A percentile compares a stretch with the other conserved stretches of the same genome.
Conservation (phyloP, 2,329 filamentous ascomycete species). For the Penicillium crustosum region DNA sequence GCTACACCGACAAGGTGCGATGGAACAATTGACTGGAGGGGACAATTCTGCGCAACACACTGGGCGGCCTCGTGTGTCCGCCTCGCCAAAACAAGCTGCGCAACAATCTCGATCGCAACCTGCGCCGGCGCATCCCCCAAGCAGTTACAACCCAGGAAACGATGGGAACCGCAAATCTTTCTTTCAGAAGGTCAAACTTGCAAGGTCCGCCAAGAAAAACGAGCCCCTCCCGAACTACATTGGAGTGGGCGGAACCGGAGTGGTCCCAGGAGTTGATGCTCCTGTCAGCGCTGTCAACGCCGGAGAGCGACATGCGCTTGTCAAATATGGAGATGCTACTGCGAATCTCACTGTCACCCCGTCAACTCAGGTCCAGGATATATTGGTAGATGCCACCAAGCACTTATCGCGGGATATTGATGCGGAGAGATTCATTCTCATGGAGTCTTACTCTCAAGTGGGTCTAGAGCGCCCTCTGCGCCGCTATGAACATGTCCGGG, state of each 20-base stretch:
- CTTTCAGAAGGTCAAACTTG: slow-evolving; percentile 31
- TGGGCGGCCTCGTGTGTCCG: slow-evolving; percentile 12
- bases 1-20: slow-evolving; percentile 33
- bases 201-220: slow-evolving; percentile 11
- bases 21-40: slow-evolving; percentile 37
- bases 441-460: slow-evolving; percentile 73
- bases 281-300: slow-evolving; percentile 79
- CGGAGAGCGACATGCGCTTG: slow-evolving; percentile 70
- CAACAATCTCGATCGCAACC: slow-evolving; percentile 1
- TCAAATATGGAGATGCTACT: slow-evolving; percentile 69
- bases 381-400: slow-evolving; percentile 67
- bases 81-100: not conserved
- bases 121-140: not conserved
- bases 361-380: slow-evolving; percentile 71
- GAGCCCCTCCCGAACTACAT: slow-evolving; percentile 23
- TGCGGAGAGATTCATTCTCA: slow-evolving; percentile 65
- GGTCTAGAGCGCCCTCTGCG: slow-evolving; percentile 80
- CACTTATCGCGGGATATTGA: slow-evolving; percentile 65
- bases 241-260: slow-evolving; percentile 23
- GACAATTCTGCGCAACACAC: slow-evolving; percentile 5
- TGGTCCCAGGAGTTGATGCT: slow-evolving; percentile 64
- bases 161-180: slow-evolving; percentile 32
- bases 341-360: slow-evolving; percentile 71
- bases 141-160: not conserved
- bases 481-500: slow-evolving; percentile 80